These are phyloP conservation scores for Rosa rugosa DNA, from an alignment of 306 rosid genomes.

Conservation along the genomic window DNA sequence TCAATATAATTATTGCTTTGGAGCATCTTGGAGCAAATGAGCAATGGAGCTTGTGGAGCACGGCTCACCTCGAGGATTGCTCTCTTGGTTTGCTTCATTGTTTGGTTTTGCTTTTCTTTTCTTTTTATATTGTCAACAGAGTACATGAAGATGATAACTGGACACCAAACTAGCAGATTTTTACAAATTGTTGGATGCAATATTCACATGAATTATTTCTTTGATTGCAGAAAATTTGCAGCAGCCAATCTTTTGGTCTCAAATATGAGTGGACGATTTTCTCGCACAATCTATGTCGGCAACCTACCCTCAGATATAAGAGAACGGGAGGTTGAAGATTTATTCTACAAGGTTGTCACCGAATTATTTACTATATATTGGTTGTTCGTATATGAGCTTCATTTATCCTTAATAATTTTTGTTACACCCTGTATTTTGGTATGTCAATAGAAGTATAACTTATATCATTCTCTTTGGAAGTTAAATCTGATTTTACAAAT, in stretches of 20 bases:
- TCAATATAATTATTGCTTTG: constrained; percentile 87
- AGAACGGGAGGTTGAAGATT: constrained; percentile 88
- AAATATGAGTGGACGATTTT: constrained; percentile 95
- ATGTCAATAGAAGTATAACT: background rate
- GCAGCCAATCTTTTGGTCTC: constrained; percentile 25
- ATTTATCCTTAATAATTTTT: background rate
- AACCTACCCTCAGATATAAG: constrained; percentile 92
- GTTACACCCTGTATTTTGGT: background rate
- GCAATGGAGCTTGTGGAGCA: constrained; percentile 99
- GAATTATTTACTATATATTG: background rate
- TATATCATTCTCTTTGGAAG: background rate
- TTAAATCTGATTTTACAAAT: background rate
- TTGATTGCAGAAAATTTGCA: constrained; percentile 47
- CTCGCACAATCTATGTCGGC: constrained; percentile 98
- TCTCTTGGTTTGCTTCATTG: constrained; percentile 99
- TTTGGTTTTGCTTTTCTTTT: constrained; percentile 65
- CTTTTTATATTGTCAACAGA: constrained; percentile 53
- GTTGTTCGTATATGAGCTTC: background rate
- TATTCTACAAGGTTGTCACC: constrained; percentile 77
- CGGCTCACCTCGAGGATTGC: constrained; percentile 99
- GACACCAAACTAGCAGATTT: constrained; percentile 31
- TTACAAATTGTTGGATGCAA: constrained; percentile 20
- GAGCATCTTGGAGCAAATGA: constrained; percentile 99
- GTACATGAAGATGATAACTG: constrained; percentile 43
- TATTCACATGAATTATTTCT: constrained; percentile 28